These are phyloP conservation scores for Pseudonectria foliicola DNA, from an alignment of 2,329 filamentous ascomycete genomes.

Conservation along the genomic window DNA sequence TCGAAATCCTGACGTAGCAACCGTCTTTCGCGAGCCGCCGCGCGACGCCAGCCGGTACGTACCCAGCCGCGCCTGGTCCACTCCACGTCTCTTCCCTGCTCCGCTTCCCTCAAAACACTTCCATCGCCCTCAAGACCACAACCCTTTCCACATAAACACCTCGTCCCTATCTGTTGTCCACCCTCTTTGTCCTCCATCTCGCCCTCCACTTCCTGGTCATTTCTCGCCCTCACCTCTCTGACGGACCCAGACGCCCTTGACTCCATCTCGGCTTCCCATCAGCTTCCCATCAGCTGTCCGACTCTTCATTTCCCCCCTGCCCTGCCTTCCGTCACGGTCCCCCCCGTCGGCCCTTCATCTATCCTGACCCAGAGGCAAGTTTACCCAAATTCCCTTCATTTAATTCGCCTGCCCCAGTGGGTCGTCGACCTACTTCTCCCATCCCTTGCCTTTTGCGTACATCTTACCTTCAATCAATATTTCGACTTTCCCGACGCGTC, in stretches of 20 bases:
- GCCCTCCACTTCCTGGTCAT: conserved; percentile 15
- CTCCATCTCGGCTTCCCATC: conserved; percentile 21
- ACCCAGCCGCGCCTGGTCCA: conserved; percentile 24
- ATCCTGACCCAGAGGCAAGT: conserved; percentile 30
- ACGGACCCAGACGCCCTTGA: conserved; percentile 13
- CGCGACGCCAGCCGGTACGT: conserved; percentile 24
- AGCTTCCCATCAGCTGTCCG: conserved; percentile 17
- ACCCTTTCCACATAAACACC: conserved; percentile 28
- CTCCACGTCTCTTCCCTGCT: conserved; percentile 24
- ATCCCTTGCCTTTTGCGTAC: conserved; percentile 7
- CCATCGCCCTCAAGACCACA: conserved; percentile 27
- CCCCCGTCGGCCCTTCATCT: conserved; percentile 26
- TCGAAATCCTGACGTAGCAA: conserved; percentile 25
- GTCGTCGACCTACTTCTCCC: conserved; percentile 4
- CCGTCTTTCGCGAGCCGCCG: conserved; percentile 24
- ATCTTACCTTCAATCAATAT: conserved; percentile 7
- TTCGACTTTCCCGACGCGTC: conserved; percentile 16
- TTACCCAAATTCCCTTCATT: conserved; percentile 19
- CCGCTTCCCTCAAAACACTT: conserved; percentile 31
- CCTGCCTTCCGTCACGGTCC: conserved; percentile 31
- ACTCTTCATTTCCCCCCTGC: conserved; percentile 20
- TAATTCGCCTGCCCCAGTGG: conserved; percentile 25
- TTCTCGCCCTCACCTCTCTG: conserved; percentile 10
- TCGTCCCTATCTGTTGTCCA: conserved; percentile 19
- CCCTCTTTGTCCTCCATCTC: conserved; percentile 18